Evolutionary conservation across 192 early-diverging fungal species (phyloP).

Genomic region (Backusella sp.): DNA sequence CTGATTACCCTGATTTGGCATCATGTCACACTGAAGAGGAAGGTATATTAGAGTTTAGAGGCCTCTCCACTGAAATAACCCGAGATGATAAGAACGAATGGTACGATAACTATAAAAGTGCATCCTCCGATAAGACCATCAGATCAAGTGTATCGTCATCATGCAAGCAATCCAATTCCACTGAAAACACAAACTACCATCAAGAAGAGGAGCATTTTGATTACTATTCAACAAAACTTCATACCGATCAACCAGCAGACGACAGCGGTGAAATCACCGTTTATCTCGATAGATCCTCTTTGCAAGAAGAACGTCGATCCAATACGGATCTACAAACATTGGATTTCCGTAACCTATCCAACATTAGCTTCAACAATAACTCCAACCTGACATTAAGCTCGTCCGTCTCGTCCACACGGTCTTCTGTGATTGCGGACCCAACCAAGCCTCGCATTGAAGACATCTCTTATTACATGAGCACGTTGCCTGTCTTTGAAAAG

Average conservation of each 20-base stretch:
- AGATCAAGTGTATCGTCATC: slow-evolving; percentile 1
- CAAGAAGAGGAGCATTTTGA: background rate
- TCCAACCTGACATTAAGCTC: background rate
- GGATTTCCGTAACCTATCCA: background rate
- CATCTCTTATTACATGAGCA: slow-evolving; percentile 1
- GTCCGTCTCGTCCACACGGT: background rate
- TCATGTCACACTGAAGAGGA: background rate
- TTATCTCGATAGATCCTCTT: background rate
- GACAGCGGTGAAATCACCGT: background rate
- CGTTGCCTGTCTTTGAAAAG: background rate
- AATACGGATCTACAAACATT: background rate
- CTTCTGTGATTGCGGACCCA: background rate
- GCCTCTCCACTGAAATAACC: background rate
- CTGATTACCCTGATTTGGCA: background rate
- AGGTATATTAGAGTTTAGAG: background rate
- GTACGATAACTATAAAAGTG: background rate
- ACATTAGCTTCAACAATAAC: background rate
- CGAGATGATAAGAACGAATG: background rate
- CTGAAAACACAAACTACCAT: background rate
- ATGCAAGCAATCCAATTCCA: slow-evolving; percentile 3
- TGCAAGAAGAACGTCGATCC: background rate
- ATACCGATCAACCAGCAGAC: background rate
- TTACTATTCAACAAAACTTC: slow-evolving; percentile 11
- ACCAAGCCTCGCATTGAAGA: background rate
- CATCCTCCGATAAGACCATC: background rate